These are phyloP conservation scores for Paecilomyces fulvus DNA, from an alignment of 2,329 filamentous ascomycete genomes.

Conservation along the genomic window DNA sequence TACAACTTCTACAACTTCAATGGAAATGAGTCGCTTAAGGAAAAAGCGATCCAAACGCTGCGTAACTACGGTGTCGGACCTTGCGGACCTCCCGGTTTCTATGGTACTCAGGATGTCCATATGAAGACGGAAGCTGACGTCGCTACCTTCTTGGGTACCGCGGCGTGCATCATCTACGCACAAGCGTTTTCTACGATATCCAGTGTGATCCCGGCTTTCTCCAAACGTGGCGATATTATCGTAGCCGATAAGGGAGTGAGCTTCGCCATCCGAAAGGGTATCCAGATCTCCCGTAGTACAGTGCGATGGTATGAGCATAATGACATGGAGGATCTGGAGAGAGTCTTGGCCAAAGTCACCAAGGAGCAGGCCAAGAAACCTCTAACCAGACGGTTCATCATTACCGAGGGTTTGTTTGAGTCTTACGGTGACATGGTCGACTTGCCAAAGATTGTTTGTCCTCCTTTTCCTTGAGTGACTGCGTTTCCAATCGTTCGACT, in stretches of 20 bases:
- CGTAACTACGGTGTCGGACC: slow-evolving; percentile 94
- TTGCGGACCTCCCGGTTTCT: slow-evolving; percentile 94
- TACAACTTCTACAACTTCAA: slow-evolving; percentile 99
- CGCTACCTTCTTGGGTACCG: slow-evolving; percentile 76
- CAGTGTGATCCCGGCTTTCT: slow-evolving; percentile 94
- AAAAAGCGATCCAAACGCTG: slow-evolving; percentile 88
- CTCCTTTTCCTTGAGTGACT: background rate
- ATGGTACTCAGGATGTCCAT: slow-evolving; percentile 96
- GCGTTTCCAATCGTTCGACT: background rate
- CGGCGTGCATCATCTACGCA: slow-evolving; percentile 88
- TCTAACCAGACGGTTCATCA: slow-evolving; percentile 85
- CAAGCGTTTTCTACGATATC: slow-evolving; percentile 95
- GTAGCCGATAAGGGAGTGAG: slow-evolving; percentile 91
- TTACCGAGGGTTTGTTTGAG: slow-evolving; percentile 92
- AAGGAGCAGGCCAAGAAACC: slow-evolving; percentile 85
- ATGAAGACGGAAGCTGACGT: slow-evolving; percentile 95
- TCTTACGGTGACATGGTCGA: slow-evolving; percentile 77
- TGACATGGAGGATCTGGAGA: slow-evolving; percentile 87
- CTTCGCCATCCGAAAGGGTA: slow-evolving; percentile 85
- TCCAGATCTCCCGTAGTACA: slow-evolving; percentile 85
- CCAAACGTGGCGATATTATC: slow-evolving; percentile 94
- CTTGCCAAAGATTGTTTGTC: slow-evolving; percentile 70
- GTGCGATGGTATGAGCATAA: slow-evolving; percentile 95
- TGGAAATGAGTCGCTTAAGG: slow-evolving; percentile 82
- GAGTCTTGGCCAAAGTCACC: slow-evolving; percentile 72